A percentile compares a stretch with the other conserved stretches of the same genome.
Conservation (phyloP, 2,329 filamentous ascomycete species). For the Fusarium vanettenii region DNA sequence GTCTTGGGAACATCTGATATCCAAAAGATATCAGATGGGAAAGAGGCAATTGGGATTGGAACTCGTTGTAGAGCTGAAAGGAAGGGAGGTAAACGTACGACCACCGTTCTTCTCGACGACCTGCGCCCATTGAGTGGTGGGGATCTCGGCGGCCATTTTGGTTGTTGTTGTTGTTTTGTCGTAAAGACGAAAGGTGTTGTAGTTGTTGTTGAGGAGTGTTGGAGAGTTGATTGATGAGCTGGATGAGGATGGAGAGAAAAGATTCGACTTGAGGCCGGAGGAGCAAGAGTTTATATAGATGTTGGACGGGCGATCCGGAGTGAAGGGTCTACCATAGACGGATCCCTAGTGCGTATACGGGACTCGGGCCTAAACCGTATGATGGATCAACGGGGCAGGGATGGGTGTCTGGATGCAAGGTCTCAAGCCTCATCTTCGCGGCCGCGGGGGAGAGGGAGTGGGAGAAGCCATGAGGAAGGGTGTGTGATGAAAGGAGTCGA, state of each 20-base stretch:
- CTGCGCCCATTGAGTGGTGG: conserved; percentile 89
- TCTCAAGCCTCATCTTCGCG: conserved; percentile 41
- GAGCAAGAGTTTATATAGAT: conserved; percentile 46
- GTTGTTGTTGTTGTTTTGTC: conserved; percentile 32
- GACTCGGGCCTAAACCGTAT: conserved; percentile 42
- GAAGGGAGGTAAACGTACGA: conserved; percentile 57
- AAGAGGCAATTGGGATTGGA: conserved; percentile 15
- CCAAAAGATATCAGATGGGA: conserved; percentile 16
- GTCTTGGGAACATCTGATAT: conserved; percentile 11
- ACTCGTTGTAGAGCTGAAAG: neutral
- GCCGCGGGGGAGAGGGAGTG: conserved; percentile 43
- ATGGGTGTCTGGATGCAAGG: conserved; percentile 34
- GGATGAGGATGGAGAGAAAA: conserved; percentile 43
- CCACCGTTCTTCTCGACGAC: conserved; percentile 86
- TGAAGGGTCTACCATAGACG: conserved; percentile 21
- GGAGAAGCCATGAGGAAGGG: conserved; percentile 17
- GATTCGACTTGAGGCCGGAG: conserved; percentile 31
- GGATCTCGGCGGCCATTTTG: conserved; percentile 65
- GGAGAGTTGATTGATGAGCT: conserved; percentile 42
- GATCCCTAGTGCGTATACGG: conserved; percentile 22
- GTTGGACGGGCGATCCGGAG: conserved; percentile 31
- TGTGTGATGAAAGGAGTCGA: conserved; percentile 19
- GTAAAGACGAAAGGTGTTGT: conserved; percentile 31
- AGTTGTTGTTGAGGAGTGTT: conserved; percentile 31
- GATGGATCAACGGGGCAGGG: conserved; percentile 40